Evolutionary conservation across 306 rosid genomes (phyloP), one percentile per base, ranked within the genome.

Genomic region (Crotalaria pallida): DNA sequence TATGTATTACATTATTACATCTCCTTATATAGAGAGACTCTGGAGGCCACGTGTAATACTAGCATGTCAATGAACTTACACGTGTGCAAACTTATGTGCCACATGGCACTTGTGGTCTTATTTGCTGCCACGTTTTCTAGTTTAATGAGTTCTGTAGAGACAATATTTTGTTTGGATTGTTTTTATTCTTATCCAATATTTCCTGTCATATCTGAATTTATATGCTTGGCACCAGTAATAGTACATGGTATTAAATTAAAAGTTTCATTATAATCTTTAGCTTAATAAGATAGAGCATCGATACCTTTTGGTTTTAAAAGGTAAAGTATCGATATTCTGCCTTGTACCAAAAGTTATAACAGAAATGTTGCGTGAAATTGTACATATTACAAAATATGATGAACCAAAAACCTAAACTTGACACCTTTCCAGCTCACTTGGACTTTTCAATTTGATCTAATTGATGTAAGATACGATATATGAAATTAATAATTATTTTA

Each of bases 101-200:
- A 78, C 21, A 10, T 74, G 59, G 33, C 43, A 41, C 34, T 24
- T 18, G 8, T 11, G 2, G 38, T 6, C 16, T 63, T 26, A 0
- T 31, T 24, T 22, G 45, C 66, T 68, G 67, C 74, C 84, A 65
- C 74, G 74, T 64, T 33, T 67, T 36, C 10, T 21, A 23, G 23
- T 48, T 34, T 34, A 34, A 7, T 7, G 8, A 34, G 41, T 34
- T 7, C 11, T 34, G 11, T 7, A 34, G 11, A 34, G 11, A 34
- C 41, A 8, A 8, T n/a, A 34, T 1, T 34, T n/a, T 16, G 49
- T 1, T 11, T 43, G 48, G 48, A 11, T 43, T 43, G 4, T 27
- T 11, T 40, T 40, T 10, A 43, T 43, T 7, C 15, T 31, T 31
- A 31, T 31, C 36, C 31, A 2, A 26, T 26, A 4, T 31, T 31